Evolutionary conservation across 331 rosid genomes (phyloP), one percentile per base, ranked within the genome.

Genomic region (Spiraea crenata): DNA sequence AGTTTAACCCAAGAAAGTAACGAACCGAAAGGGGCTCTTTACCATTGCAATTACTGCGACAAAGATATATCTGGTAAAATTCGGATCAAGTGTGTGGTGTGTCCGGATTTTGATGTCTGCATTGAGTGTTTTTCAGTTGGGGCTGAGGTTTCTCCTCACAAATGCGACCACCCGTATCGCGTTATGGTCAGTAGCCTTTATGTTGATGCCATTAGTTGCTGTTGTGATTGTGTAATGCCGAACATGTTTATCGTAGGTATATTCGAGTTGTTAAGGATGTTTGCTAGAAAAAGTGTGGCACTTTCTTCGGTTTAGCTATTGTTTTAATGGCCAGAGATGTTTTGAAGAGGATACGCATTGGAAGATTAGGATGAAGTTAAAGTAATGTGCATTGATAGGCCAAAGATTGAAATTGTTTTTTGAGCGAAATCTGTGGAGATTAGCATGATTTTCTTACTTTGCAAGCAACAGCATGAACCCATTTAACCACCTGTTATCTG

Each of bases 1-100:
- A 52, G 17, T 15, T 52, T 52, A 57, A 74, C 67, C 55, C 80
- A 78, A 61, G 84, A 73, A 76, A 67, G 35, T 47, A 66, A 57
- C 54, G 89, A 85, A 15, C 76, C 80, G 5, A 82, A 85, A 82
- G 71, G 65, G 6, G 79, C 87, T 62, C 65, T 82, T 47, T 85
- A 85, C 80, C 87, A 80, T 12, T 85, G 89, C 60, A 85, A 85
- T 68, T 85, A 82, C 69, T 85, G 89, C 77, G 62, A 85, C 73
- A 82, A 85, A 42, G 89, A 82, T 76, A 77, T 85, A 1, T 85
- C 85, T 1, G 89, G 89, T 35, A 82, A 51, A 41, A 45, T 74
- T 64, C 74, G 87, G 38, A 80, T 77, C 9, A 82, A 80, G 69
- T 85, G 89, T 72, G 83, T 75, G 7, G 61, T 76, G 60, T 85